Conservation (phyloP, 2,329 filamentous ascomycete genomes). For the Tolypocladium cylindrosporum region DNA sequence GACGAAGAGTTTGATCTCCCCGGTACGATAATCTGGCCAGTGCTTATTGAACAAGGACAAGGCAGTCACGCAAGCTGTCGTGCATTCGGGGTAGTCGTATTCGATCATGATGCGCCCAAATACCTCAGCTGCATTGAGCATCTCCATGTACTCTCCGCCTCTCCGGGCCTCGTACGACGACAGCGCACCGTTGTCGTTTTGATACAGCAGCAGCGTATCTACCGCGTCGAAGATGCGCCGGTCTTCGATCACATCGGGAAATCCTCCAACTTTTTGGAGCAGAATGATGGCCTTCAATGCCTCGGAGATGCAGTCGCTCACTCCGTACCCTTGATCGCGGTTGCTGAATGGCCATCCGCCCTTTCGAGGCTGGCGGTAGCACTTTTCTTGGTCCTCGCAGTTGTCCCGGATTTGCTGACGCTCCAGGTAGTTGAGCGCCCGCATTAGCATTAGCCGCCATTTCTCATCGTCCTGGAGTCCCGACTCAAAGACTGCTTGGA, state of each 20-base stretch:
- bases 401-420: constrained; percentile 85
- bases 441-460: constrained; percentile 75
- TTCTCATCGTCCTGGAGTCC: constrained; percentile 67
- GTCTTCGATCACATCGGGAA: constrained; percentile 63
- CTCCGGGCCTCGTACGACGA: constrained; percentile 83
- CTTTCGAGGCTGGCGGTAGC: constrained; percentile 84
- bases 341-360: constrained; percentile 96
- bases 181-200: constrained; percentile 77
- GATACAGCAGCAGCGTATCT: constrained; percentile 84
- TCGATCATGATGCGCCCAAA: constrained; percentile 98
- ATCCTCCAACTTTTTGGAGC: constrained; percentile 69
- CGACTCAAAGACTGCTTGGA: constrained; percentile 72
- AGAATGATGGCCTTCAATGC: constrained; percentile 78
- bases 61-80: constrained; percentile 84
- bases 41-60: constrained; percentile 71
- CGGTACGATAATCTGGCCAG: constrained; percentile 69
- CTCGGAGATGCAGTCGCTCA: constrained; percentile 91
- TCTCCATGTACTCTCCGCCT: constrained; percentile 68
- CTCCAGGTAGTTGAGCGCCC: constrained; percentile 78
- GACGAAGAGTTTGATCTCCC: constrained; percentile 68
- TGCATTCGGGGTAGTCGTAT: constrained; percentile 97
- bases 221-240: constrained; percentile 77
- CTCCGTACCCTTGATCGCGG: constrained; percentile 83
- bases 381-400: constrained; percentile 62
- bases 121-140: constrained; percentile 90